Base-by-base conservation (phyloP, 345 rosid species). In the Boechera retrofracta region DNA sequence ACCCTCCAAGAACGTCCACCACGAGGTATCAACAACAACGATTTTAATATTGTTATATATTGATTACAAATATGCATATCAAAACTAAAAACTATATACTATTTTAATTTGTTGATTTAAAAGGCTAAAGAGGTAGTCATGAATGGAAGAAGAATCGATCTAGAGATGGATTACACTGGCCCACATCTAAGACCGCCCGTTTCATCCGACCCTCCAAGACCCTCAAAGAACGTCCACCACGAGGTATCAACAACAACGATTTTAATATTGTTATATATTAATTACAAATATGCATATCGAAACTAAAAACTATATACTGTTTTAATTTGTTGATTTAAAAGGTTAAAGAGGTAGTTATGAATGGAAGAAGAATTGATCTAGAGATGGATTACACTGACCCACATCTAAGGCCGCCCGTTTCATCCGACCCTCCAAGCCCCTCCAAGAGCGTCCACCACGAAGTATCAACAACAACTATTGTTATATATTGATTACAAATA, bases 101-200 rank as follows among this genome's bases (percentile, higher is more conserved):
- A 44, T 5, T 59, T 9, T 47, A 66, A 15, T 2, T 15, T 57
- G 54, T 56, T 71, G 48, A 33, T 59, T 35, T 33, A 0, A 21
- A 21, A 61, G 67, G 21, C 60, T 41, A n/a, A 55, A 10, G 15
- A 71, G 49, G 9, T 61, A 38, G 55, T 1, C 26, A 15, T 11
- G n/a, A 54, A 41, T 29, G 47, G 55, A 73, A 54, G 59, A 64
- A 73, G 64, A 36, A 26, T 64, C 44, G 77, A 64, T 64, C 12
- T 73, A 7, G 77, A 73, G 42, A 2, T 64, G 41, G 71, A 73
- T 64, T 73, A 73, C 15, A 5, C 4, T 0, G 11, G 5, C 0
- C 15, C 44, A 6, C 62, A 63, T 63, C 31, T 29, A 39, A 52
- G 53, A 1, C 69, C 53, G 21, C 0, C 24, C 1, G 24, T 21